phyloP scores from a whole-genome alignment of 176 grass and related monocot genomes.

The Canna indica region DNA sequence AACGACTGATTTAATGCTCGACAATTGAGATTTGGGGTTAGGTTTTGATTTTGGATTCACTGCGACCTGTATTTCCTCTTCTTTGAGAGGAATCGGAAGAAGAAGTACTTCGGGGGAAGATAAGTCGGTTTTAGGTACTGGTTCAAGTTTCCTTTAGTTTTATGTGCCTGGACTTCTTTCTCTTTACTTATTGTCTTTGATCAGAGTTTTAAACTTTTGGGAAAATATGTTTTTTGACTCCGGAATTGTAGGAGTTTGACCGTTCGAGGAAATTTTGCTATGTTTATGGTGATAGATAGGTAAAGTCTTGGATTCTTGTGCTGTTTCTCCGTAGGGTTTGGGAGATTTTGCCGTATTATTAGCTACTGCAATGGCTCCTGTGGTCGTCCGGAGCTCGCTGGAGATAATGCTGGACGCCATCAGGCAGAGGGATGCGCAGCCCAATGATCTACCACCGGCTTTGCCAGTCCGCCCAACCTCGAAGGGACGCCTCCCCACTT shows the following conservation, averaged over 20 bases:
- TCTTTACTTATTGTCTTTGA: no score
- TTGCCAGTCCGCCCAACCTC: conserved; percentile 71
- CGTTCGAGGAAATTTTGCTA: neutral
- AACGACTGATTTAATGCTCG: no score
- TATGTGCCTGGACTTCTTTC: neutral
- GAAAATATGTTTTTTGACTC: no score
- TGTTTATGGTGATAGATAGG: neutral
- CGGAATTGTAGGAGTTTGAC: no score
- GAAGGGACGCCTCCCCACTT: conserved; percentile 59
- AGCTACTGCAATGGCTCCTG: conserved; percentile 27
- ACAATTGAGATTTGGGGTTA: no score
- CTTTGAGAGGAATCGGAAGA: neutral
- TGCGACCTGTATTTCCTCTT: neutral
- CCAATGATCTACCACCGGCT: conserved; percentile 61
- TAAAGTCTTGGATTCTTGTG: neutral
- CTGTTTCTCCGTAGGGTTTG: neutral
- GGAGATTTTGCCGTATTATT: neutral
- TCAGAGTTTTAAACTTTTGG: no score
- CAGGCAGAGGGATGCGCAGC: conserved; percentile 63
- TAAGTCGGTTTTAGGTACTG: neutral
- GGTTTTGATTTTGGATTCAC: neutral
- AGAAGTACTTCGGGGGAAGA: neutral
- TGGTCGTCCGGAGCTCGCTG: conserved; percentile 52
- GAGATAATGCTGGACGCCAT: conserved; percentile 87
- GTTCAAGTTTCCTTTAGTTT: neutral